Evolutionary conservation across 805 yeast genomes (phyloP).

Genomic region (Peterozyma toletana): DNA sequence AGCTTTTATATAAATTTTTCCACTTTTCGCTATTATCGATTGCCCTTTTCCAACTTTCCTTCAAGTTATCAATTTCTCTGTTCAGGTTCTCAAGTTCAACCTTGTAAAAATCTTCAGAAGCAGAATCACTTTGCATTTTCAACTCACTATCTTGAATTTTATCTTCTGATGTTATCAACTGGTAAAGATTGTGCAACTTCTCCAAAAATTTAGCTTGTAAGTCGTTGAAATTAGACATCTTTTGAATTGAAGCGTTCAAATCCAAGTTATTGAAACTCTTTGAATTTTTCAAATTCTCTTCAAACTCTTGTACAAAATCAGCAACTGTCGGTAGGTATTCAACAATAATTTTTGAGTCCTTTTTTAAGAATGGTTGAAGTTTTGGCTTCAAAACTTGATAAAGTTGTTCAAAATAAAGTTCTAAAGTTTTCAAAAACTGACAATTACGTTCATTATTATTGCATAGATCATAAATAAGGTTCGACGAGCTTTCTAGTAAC

Average conservation of each 20-base stretch:
- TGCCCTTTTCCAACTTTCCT: constrained; percentile 12
- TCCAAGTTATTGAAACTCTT: not conserved
- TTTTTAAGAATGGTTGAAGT: not conserved
- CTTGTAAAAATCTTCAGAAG: not conserved
- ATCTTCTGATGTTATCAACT: constrained; percentile 8
- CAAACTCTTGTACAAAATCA: not conserved
- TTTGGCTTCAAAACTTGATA: not conserved
- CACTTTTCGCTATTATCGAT: constrained; percentile 19
- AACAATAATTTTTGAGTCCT: not conserved
- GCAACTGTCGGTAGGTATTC: not conserved
- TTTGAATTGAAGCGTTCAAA: not conserved
- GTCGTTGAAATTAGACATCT: constrained; percentile 5
- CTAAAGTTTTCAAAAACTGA: not conserved
- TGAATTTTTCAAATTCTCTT: not conserved
- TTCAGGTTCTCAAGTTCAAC: constrained; percentile 7
- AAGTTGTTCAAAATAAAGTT: not conserved
- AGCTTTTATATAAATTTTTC: constrained; percentile 12
- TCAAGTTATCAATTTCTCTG: constrained; percentile 4
- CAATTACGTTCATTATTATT: constrained; percentile 2
- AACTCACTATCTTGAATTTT: not conserved
- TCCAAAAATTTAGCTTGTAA: constrained; percentile 7
- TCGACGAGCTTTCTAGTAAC: constrained; percentile 7
- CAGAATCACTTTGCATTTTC: not conserved
- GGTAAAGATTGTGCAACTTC: constrained; percentile 12
- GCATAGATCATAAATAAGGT: constrained; percentile 6